Conservation (phyloP, 1,284 basidiomycete genomes). For the Grifola frondosa region DNA sequence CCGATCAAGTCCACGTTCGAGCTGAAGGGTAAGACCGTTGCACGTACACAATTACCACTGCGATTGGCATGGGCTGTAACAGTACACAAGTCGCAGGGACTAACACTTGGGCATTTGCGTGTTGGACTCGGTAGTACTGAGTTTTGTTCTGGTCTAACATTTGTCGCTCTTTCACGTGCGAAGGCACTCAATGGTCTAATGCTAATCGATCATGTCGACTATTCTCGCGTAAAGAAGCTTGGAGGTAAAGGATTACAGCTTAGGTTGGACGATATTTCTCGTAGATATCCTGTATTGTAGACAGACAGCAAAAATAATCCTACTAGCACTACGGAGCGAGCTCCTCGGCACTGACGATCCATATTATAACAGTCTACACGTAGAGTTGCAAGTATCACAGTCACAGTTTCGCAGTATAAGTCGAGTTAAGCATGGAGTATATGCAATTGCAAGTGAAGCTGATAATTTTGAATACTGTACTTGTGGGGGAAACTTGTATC, state of each 20-base stretch:
- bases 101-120: not conserved
- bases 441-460: too few relatives aligned
- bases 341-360: too few relatives aligned
- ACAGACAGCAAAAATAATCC: too few relatives aligned
- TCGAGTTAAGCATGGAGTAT: too few relatives aligned
- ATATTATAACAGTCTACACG: too few relatives aligned
- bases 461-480: too few relatives aligned
- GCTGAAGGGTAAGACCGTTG: not conserved
- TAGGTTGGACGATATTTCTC: too few relatives aligned
- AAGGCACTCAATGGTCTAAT: not conserved
- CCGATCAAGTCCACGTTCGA: not conserved
- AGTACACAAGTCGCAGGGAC: not conserved
- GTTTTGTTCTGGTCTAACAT: not conserved
- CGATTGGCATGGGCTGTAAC: constrained; percentile 1
- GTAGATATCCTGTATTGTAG: too few relatives aligned
- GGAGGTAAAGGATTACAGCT: constrained; percentile 1
- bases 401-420: too few relatives aligned
- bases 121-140: not conserved
- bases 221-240: not conserved
- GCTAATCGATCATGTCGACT: not conserved
- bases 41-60: not conserved
- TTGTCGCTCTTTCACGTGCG: not conserved
- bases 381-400: too few relatives aligned
- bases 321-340: too few relatives aligned
- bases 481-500: too few relatives aligned